Evolutionary conservation across 768 basidiomycete genomes (phyloP).

Genomic region (Lepiota venenata): DNA sequence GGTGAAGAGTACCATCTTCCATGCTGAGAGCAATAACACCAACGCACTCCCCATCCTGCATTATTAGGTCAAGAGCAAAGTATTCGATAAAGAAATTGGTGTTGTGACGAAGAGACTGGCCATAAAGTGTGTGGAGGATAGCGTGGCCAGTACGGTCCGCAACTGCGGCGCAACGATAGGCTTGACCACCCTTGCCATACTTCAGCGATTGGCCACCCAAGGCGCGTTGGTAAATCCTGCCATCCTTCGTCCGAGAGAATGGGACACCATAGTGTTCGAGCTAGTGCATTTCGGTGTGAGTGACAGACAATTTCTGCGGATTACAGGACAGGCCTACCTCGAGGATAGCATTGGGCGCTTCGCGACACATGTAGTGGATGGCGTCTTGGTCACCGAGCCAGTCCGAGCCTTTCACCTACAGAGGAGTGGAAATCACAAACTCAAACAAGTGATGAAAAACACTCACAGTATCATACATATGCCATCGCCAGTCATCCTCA

Average conservation of each 20-base stretch:
- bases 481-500: constrained; percentile 99
- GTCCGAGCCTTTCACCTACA: constrained; percentile 95
- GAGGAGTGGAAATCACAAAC: constrained; percentile 14
- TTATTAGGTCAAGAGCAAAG: constrained; percentile 98
- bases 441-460: neutral
- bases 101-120: constrained; percentile 97
- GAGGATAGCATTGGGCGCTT: constrained; percentile 90
- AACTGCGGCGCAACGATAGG: constrained; percentile 97
- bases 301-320: neutral
- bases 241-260: constrained; percentile 98
- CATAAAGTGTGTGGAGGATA: constrained; percentile 97
- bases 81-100: constrained; percentile 99
- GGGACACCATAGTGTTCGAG: constrained; percentile 98
- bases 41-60: constrained; percentile 98
- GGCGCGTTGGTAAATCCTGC: constrained; percentile 99
- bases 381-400: constrained; percentile 99
- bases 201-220: constrained; percentile 98
- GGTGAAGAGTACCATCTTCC: constrained; percentile 99
- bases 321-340: constrained; percentile 51
- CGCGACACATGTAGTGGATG: constrained; percentile 99
- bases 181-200: constrained; percentile 97
- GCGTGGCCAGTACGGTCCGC: constrained; percentile 99
- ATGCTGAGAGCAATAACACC: constrained; percentile 99
- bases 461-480: constrained; percentile 93
- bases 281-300: constrained; percentile 36